These are phyloP conservation scores for Zangia roseola DNA, from an alignment of 768 basidiomycete genomes.

Conservation along the genomic window DNA sequence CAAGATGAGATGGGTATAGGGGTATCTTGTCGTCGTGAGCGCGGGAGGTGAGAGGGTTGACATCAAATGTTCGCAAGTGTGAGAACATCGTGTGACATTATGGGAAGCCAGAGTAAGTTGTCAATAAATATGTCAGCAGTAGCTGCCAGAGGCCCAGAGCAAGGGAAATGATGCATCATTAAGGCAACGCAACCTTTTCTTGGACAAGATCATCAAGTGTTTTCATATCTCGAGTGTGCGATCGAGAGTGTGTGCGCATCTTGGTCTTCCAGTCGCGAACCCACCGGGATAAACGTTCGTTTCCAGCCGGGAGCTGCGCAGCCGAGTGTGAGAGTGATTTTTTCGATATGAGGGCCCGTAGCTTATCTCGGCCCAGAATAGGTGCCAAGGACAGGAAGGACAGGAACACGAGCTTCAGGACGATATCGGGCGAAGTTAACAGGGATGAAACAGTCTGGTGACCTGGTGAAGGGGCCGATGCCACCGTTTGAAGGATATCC, in stretches of 20 bases:
- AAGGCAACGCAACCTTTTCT: constrained; percentile 46
- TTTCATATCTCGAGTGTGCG: constrained; percentile 46
- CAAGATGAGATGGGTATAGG: constrained; percentile 23
- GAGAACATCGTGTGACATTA: constrained; percentile 25
- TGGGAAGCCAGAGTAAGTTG: constrained; percentile 14
- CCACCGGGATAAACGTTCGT: constrained; percentile 49
- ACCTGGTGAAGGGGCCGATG: constrained; percentile 65
- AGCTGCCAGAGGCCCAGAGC: constrained; percentile 8
- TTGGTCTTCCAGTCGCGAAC: constrained; percentile 67
- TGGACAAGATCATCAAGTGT: constrained; percentile 51
- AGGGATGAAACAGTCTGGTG: constrained; percentile 82
- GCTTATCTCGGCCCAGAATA: constrained; percentile 69
- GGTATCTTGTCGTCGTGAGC: constrained; percentile 31
- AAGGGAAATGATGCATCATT: constrained; percentile 16
- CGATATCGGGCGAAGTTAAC: constrained; percentile 79
- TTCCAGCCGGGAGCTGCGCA: constrained; percentile 17
- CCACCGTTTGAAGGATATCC: constrained; percentile 83
- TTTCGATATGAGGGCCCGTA: constrained; percentile 55
- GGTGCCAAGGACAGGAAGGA: constrained; percentile 86
- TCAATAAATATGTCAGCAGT: constrained; percentile 21
- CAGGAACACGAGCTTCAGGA: constrained; percentile 79
- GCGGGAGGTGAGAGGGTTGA: constrained; percentile 8
- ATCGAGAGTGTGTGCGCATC: constrained; percentile 54
- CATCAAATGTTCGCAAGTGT: constrained; percentile 17
- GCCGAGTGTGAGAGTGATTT: constrained; percentile 24